Evolutionary conservation across 805 yeast species (phyloP).

Genomic region (Cyberlindnera americana): DNA sequence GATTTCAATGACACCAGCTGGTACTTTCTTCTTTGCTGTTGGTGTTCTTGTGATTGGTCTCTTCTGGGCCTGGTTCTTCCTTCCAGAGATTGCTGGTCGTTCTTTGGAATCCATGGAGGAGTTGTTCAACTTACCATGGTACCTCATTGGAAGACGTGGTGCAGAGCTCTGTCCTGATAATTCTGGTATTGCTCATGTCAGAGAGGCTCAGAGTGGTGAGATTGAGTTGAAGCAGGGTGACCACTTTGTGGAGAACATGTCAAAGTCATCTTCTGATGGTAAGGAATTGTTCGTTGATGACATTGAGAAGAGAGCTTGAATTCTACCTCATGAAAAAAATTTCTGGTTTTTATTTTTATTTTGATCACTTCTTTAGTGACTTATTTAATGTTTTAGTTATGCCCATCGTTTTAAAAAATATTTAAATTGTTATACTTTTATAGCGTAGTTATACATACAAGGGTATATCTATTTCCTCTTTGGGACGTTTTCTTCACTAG

Average conservation of each 20-base stretch:
- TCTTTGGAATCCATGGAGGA: conserved; percentile 38
- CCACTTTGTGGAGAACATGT: conserved; percentile 15
- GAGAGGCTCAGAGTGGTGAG: conserved; percentile 15
- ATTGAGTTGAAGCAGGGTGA: conserved; percentile 15
- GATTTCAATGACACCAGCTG: conserved; percentile 40
- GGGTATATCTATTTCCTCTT: not conserved
- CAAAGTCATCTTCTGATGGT: conserved; percentile 6
- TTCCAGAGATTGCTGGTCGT: conserved; percentile 37
- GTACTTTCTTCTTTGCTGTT: conserved; percentile 50
- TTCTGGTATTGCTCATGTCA: conserved; percentile 34
- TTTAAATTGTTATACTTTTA: not conserved
- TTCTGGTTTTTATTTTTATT: not conserved
- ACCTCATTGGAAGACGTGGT: conserved; percentile 53
- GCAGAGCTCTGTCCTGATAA: conserved; percentile 49
- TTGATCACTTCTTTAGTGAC: not conserved
- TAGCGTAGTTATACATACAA: too few species aligned
- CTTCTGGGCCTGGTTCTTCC: conserved; percentile 35
- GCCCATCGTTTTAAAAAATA: not conserved
- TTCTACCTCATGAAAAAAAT: too few species aligned
- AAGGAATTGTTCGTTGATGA: conserved; percentile 2
- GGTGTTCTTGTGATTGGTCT: conserved; percentile 41
- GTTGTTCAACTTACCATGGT: conserved; percentile 48
- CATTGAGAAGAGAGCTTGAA: conserved; percentile 1
- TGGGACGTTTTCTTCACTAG: not conserved
- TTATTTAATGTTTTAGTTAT: not conserved